Evolutionary conservation across 352 stramenopile species (phyloP).

Genomic region (Pseudoperonospora humuli): DNA sequence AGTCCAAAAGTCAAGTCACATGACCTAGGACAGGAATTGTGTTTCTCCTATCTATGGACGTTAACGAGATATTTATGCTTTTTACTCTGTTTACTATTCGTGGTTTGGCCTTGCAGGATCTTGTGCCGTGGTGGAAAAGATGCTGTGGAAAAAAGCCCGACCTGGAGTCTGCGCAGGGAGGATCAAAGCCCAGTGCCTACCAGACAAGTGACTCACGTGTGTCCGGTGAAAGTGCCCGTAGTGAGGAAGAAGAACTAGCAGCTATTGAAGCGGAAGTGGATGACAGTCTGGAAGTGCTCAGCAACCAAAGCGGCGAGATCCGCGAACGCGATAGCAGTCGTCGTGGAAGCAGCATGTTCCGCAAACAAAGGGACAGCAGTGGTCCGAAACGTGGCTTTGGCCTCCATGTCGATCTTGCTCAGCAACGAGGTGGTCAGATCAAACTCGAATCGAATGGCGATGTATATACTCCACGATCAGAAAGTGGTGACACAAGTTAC

Average conservation of each 20-base stretch:
- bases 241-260: slow-evolving; percentile 56
- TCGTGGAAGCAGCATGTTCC: slow-evolving; percentile 22
- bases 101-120: slow-evolving; percentile 13
- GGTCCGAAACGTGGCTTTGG: slow-evolving; percentile 45
- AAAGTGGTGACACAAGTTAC: slow-evolving; percentile 38
- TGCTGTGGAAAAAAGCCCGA: slow-evolving; percentile 15
- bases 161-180: slow-evolving; percentile 7
- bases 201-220: slow-evolving; percentile 47
- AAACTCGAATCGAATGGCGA: slow-evolving; percentile 8
- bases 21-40: slow-evolving; percentile 7
- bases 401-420: slow-evolving; percentile 47
- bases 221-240: slow-evolving; percentile 46
- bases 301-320: slow-evolving; percentile 55
- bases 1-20: slow-evolving; percentile 4
- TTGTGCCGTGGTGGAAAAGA: slow-evolving; percentile 28
- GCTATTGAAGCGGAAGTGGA: slow-evolving; percentile 73
- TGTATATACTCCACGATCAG: slow-evolving; percentile 30
- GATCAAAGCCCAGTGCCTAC: slow-evolving; percentile 35
- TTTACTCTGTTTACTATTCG: slow-evolving; percentile 7
- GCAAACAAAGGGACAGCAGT: slow-evolving; percentile 22
- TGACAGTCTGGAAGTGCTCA: slow-evolving; percentile 71
- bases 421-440: slow-evolving; percentile 14
- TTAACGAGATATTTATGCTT: slow-evolving; percentile 3
- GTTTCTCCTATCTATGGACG: slow-evolving; percentile 17
- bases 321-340: slow-evolving; percentile 33